These are phyloP conservation scores for Plasmodium billcollinsi DNA, from an alignment of 169 alveolate species.

Conservation along the genomic window DNA sequence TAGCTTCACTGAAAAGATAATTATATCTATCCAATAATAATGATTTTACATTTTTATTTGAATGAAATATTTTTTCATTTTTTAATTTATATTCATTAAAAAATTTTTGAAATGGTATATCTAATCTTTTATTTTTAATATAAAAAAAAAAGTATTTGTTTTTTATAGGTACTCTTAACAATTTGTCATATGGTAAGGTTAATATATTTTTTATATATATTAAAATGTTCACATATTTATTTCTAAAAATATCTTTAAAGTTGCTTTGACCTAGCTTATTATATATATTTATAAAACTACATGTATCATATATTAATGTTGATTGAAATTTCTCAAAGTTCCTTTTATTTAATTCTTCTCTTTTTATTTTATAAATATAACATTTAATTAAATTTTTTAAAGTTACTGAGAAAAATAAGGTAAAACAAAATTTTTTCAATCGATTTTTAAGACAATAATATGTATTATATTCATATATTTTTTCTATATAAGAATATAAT, in stretches of 20 bases:
- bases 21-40: too few relatives aligned
- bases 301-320: constrained; percentile 63
- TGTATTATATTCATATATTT: constrained; percentile 37
- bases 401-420: constrained; percentile 51
- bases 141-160: constrained; percentile 51
- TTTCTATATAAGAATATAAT: constrained; percentile 57
- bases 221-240: constrained; percentile 58
- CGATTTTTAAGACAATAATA: constrained; percentile 57
- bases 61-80: background rate
- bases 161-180: constrained; percentile 25
- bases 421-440: constrained; percentile 56
- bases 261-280: constrained; percentile 25
- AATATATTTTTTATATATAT: constrained; percentile 38
- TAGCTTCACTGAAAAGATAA: too few relatives aligned
- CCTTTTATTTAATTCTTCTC: constrained; percentile 38
- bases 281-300: constrained; percentile 70
- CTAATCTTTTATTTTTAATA: constrained; percentile 59
- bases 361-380: constrained; percentile 65
- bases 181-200: constrained; percentile 46
- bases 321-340: constrained; percentile 65
- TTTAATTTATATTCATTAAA: constrained; percentile 13
- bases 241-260: constrained; percentile 42
- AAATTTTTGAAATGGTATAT: constrained; percentile 35
- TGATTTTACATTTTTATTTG: too few relatives aligned
- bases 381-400: constrained; percentile 70